Evolutionary conservation across 2,329 filamentous ascomycete species (phyloP), one percentile per base, ranked within the genome.

Genomic region (Paraconiothyrium brasiliense): DNA sequence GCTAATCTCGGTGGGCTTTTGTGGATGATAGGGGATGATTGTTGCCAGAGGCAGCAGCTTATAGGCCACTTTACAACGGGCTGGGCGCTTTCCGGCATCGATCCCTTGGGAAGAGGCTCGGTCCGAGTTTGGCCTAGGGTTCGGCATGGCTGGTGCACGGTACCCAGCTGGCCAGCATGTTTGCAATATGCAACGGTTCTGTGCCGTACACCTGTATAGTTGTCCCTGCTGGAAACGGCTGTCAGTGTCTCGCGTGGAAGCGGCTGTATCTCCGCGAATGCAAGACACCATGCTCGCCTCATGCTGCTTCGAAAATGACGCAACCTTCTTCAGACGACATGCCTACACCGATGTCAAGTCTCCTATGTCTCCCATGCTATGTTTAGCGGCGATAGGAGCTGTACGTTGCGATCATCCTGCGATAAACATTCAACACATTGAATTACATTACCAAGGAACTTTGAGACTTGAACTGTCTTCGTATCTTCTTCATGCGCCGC

Each of bases 211-310:
- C 32, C 63, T 67, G 67, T 64, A 62, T 64, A 61, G 65, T 66
- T 63, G 56, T 62, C 60, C 60, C 58, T 61, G 59, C 60, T 67
- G 51, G 57, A 62, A 61, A 62, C 64, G 69, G 68, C 60, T 65
- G 59, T 63, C 49, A 46, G 65, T 63, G 58, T 58, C 64, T 74
- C 72, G 72, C 72, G 72, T 73, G 72, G 72, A 73, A 67, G 64
- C 72, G 72, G 72, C 63, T 70, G 65, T 58, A 67, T 68, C 72
- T 74, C 71, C 72, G 71, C 62, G 65, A 68, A 68, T 71, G 67
- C 68, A 69, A 64, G 69, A 67, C 67, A 74, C 64, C 70, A 67
- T 66, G 62, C 66, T 58, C 65, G 64, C 56, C 63, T 66, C 61
- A 67, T 66, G 63, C 61, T 63, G 56, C 58, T 48, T 68, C 63